Conservation (phyloP, 2,329 filamentous ascomycete species). For the Trichoderma harzianum region DNA sequence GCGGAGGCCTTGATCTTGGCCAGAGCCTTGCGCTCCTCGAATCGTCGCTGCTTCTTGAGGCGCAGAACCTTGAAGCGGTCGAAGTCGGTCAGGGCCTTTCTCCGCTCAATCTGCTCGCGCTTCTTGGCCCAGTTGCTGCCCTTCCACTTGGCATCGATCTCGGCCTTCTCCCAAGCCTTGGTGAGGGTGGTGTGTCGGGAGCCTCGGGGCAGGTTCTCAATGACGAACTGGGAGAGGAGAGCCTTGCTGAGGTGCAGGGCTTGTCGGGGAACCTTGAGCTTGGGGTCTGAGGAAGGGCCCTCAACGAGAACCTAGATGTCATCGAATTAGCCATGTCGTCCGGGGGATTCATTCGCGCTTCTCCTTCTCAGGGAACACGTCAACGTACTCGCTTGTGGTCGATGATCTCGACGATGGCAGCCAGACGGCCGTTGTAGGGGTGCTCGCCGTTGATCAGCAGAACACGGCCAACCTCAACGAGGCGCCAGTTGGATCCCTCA, state of each 20-base stretch:
- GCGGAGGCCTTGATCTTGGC: constrained; percentile 86
- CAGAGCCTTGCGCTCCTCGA: constrained; percentile 94
- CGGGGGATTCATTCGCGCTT: constrained; percentile 2
- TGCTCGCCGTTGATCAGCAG: constrained; percentile 81
- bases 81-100: constrained; percentile 93
- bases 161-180: constrained; percentile 85
- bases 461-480: constrained; percentile 97
- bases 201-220: constrained; percentile 80
- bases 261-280: constrained; percentile 82
- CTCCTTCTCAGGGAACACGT: not conserved
- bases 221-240: constrained; percentile 85
- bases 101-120: constrained; percentile 78
- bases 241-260: constrained; percentile 75
- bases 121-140: constrained; percentile 93
- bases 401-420: constrained; percentile 97
- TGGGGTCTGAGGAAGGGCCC: constrained; percentile 79
- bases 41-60: constrained; percentile 98
- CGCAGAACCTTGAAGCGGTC: constrained; percentile 99
- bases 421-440: constrained; percentile 79
- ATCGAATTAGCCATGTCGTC: constrained; percentile 25
- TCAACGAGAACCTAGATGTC: constrained; percentile 81
- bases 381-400: constrained; percentile 99
- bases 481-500: constrained; percentile 83
- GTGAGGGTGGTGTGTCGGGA: constrained; percentile 79
- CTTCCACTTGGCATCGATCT: constrained; percentile 91